These are phyloP conservation scores for Lupinus albus DNA, from an alignment of 306 rosid species.

Conservation along the genomic window DNA sequence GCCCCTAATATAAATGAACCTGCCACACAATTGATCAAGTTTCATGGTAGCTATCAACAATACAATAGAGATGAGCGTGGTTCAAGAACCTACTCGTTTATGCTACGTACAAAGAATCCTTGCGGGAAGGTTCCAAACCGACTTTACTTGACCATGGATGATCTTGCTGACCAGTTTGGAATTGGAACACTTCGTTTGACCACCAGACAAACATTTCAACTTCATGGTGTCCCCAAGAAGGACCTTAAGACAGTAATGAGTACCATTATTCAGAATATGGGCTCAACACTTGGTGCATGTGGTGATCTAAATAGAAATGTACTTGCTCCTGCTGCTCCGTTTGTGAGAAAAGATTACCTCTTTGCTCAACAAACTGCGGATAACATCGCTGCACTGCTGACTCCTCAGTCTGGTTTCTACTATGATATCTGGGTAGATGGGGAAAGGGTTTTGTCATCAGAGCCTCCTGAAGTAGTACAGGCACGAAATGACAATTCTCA, in stretches of 20 bases:
- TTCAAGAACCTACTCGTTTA: slow-evolving; percentile 76
- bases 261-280: slow-evolving; percentile 78
- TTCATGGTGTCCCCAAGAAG: slow-evolving; percentile 92
- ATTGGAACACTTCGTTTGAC: slow-evolving; percentile 96
- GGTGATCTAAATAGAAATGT: slow-evolving; percentile 96
- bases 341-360: slow-evolving; percentile 77
- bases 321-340: slow-evolving; percentile 97
- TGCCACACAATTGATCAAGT: slow-evolving; percentile 90
- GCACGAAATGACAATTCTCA: slow-evolving; percentile 94
- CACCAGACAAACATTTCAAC: slow-evolving; percentile 96
- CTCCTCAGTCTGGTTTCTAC: slow-evolving; percentile 98
- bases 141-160: slow-evolving; percentile 97
- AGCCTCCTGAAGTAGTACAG: slow-evolving; percentile 75
- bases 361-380: slow-evolving; percentile 96
- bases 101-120: slow-evolving; percentile 97
- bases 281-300: slow-evolving; percentile 94
- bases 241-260: slow-evolving; percentile 88
- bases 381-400: slow-evolving; percentile 76
- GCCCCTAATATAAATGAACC: slow-evolving; percentile 88
- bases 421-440: slow-evolving; percentile 99
- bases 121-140: slow-evolving; percentile 87
- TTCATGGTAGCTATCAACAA: slow-evolving; percentile 97
- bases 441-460: slow-evolving; percentile 74
- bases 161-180: slow-evolving; percentile 98
- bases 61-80: slow-evolving; percentile 93